phyloP scores from a whole-genome alignment of 768 basidiomycete genomes.

The Rhizopogon vesiculosus region DNA sequence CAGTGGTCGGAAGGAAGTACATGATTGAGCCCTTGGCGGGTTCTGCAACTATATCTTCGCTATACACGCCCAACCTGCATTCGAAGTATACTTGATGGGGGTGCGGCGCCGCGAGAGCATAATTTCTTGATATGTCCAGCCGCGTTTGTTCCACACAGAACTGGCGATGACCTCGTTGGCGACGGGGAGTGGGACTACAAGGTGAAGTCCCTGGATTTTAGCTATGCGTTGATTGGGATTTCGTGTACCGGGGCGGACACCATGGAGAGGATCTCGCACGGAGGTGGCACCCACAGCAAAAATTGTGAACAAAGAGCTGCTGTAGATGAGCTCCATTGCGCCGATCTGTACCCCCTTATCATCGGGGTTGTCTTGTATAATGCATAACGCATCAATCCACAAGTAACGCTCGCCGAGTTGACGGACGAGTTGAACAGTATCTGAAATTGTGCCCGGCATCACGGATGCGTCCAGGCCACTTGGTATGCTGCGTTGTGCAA shows the following conservation, averaged over 20 bases:
- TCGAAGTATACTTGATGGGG: conserved; percentile 15
- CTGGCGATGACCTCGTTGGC: neutral
- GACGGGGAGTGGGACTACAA: conserved; percentile 13
- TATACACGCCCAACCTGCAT: conserved; percentile 13
- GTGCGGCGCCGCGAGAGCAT: conserved; percentile 14
- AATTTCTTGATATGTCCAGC: conserved; percentile 19
- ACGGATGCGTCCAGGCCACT: neutral
- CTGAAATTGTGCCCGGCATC: conserved; percentile 1
- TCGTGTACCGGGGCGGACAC: conserved; percentile 7
- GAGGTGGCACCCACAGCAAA: conserved; percentile 3
- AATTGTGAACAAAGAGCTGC: neutral
- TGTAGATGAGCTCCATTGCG: neutral
- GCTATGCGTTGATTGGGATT: conserved; percentile 8
- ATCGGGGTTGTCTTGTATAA: neutral
- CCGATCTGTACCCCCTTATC: neutral
- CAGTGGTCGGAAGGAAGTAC: too few species aligned
- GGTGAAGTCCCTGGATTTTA: conserved; percentile 14
- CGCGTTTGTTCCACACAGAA: conserved; percentile 12
- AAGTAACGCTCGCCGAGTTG: conserved; percentile 1
- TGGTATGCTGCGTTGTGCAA: neutral
- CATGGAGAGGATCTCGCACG: conserved; percentile 7
- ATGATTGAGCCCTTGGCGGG: too few species aligned
- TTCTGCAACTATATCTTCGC: conserved; percentile 15
- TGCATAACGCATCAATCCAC: conserved; percentile 4
- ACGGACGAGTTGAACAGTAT: neutral